phyloP scores from a whole-genome alignment of 2,329 filamentous ascomycete species.

The Teratosphaeria destructans region DNA sequence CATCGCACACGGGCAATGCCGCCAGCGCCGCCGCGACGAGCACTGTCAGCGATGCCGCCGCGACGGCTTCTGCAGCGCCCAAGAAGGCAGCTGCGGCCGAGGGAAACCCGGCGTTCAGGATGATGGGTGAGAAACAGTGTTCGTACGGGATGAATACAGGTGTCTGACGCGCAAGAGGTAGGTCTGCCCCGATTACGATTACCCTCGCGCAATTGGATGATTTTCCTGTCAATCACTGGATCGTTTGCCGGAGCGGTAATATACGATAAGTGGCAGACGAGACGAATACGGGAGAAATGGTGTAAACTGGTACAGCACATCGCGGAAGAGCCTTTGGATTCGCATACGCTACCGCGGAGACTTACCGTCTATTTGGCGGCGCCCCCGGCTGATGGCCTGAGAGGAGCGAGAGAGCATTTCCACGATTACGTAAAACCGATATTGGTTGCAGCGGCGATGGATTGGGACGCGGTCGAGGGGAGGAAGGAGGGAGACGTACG shows the following conservation, averaged over 20 bases:
- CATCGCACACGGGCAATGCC: slow-evolving; percentile 10
- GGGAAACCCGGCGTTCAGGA: slow-evolving; percentile 62
- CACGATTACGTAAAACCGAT: slow-evolving; percentile 93
- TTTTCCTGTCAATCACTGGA: slow-evolving; percentile 74
- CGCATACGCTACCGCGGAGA: slow-evolving; percentile 67
- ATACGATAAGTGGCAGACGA: slow-evolving; percentile 89
- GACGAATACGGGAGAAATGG: slow-evolving; percentile 77
- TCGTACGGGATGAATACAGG: not conserved
- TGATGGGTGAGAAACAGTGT: slow-evolving; percentile 47
- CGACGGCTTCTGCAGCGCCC: slow-evolving; percentile 19
- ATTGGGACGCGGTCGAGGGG: slow-evolving; percentile 94
- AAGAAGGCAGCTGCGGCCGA: slow-evolving; percentile 30
- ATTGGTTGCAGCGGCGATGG: slow-evolving; percentile 75
- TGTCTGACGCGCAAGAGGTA: slow-evolving; percentile 19
- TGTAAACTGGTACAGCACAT: slow-evolving; percentile 74
- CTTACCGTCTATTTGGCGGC: slow-evolving; percentile 78
- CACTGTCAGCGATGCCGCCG: slow-evolving; percentile 4
- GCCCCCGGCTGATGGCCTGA: slow-evolving; percentile 76
- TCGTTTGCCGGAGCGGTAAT: slow-evolving; percentile 70
- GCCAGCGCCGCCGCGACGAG: slow-evolving; percentile 6
- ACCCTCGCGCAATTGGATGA: slow-evolving; percentile 94
- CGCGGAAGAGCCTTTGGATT: slow-evolving; percentile 61
- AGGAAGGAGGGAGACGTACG: slow-evolving; percentile 86
- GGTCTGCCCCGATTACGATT: slow-evolving; percentile 79
- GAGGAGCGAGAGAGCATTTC: slow-evolving; percentile 85